Evolutionary conservation across 2,329 filamentous ascomycete genomes (phyloP).

Genomic region (Scortechinia acanthostroma): DNA sequence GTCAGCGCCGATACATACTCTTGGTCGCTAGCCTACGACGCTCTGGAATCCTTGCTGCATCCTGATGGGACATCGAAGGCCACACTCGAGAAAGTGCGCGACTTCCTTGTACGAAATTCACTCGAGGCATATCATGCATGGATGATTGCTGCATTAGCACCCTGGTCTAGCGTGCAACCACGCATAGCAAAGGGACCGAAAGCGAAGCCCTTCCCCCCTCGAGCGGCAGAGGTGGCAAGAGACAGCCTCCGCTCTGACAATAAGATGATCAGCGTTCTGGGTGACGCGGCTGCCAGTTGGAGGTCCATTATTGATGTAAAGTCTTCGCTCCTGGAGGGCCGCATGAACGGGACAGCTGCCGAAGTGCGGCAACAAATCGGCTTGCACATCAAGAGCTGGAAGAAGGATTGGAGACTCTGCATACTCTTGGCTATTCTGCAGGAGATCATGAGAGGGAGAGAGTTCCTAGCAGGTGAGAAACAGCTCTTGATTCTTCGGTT

Average conservation of each 20-base stretch:
- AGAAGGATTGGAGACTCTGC: constrained; percentile 26
- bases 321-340: constrained; percentile 13
- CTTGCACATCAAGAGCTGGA: constrained; percentile 20
- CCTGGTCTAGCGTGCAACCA: not conserved
- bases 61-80: not conserved
- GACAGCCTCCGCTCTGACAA: constrained; percentile 1
- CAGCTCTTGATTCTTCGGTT: not conserved
- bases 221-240: not conserved
- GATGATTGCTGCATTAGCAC: not conserved
- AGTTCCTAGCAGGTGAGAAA: constrained; percentile 18
- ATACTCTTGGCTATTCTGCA: constrained; percentile 26
- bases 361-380: constrained; percentile 25
- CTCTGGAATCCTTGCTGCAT: not conserved
- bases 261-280: not conserved
- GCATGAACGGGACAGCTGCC: constrained; percentile 15
- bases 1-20: not conserved
- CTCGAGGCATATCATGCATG: not conserved
- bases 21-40: not conserved
- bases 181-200: not conserved
- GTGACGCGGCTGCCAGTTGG: not conserved
- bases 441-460: constrained; percentile 20
- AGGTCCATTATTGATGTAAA: not conserved
- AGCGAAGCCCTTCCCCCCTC: not conserved
- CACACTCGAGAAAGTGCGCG: not conserved
- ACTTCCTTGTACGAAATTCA: not conserved